A percentile compares a stretch with the other conserved stretches of the same genome.
phyloP scores from a whole-genome alignment of 768 basidiomycete species.

The Leccinum obscurum region DNA sequence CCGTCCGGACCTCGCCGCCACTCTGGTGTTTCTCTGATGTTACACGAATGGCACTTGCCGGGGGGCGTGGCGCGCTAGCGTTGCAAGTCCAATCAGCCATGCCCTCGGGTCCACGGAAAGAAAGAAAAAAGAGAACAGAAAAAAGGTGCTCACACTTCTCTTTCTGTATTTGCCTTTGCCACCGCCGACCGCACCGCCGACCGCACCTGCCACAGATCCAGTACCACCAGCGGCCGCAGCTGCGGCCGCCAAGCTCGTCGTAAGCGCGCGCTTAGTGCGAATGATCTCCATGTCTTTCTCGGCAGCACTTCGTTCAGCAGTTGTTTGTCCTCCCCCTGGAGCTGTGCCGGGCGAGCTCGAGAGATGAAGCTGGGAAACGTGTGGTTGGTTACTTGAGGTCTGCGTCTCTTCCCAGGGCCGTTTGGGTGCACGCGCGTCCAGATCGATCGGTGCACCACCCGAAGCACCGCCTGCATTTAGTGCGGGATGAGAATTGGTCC shows the following conservation, averaged over 20 bases:
- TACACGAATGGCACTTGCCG: slow-evolving; percentile 85
- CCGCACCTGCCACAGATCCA: slow-evolving; percentile 34
- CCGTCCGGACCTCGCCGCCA: slow-evolving; percentile 86
- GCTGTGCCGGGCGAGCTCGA: slow-evolving; percentile 16
- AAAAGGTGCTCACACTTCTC: slow-evolving; percentile 64
- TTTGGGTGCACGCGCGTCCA: slow-evolving; percentile 58
- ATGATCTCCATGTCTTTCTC: slow-evolving; percentile 88
- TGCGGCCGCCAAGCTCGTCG: slow-evolving; percentile 57
- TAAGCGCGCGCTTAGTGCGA: slow-evolving; percentile 73
- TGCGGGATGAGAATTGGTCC: slow-evolving; percentile 33
- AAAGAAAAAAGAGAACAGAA: neutral
- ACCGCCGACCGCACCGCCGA: slow-evolving; percentile 22
- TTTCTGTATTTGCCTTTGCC: slow-evolving; percentile 81
- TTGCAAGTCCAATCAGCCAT: slow-evolving; percentile 28
- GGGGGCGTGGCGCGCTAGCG: slow-evolving; percentile 79
- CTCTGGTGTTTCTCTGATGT: slow-evolving; percentile 86
- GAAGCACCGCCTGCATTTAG: slow-evolving; percentile 23
- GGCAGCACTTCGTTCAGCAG: slow-evolving; percentile 58
- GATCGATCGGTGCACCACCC: slow-evolving; percentile 24
- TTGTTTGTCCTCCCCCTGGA: slow-evolving; percentile 25
- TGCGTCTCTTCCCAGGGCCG: slow-evolving; percentile 73
- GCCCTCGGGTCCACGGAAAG: slow-evolving; percentile 1
- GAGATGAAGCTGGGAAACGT: slow-evolving; percentile 28
- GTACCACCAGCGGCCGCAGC: slow-evolving; percentile 38
- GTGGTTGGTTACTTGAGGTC: slow-evolving; percentile 15